Percentiles rank a stretch among this genome's conserved stretches.
These are phyloP conservation scores for Polymyxa betae DNA, from an alignment of 208 protist species.

Conservation along the genomic window DNA sequence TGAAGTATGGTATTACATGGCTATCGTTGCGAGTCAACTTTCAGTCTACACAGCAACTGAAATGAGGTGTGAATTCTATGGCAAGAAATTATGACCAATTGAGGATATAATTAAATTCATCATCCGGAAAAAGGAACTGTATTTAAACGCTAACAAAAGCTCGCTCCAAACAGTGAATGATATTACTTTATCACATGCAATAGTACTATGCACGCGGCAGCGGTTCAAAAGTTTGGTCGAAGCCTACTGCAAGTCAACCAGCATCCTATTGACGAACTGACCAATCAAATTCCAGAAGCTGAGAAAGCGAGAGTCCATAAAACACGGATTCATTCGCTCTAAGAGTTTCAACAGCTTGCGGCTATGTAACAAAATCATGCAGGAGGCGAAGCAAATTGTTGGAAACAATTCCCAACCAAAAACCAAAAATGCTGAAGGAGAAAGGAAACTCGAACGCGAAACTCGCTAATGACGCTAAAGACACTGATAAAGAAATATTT, in stretches of 20 bases:
- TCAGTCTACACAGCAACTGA: background rate
- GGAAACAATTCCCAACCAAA: background rate
- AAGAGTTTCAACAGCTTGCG: background rate
- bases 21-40: background rate
- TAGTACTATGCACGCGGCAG: background rate
- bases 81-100: background rate
- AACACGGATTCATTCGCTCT: too few species aligned
- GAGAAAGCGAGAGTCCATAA: background rate
- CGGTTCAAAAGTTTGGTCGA: background rate
- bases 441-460: too few species aligned
- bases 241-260: background rate
- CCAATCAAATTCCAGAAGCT: background rate
- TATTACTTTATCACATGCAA: background rate
- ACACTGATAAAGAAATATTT: too few species aligned
- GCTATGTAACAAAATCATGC: background rate
- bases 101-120: background rate
- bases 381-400: background rate
- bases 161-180: background rate
- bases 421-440: background rate
- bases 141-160: background rate
- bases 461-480: too few species aligned
- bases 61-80: too few species aligned
- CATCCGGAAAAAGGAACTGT: background rate
- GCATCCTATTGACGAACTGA: background rate
- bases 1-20: background rate